A percentile compares a stretch with the other conserved stretches of the same genome.
Evolutionary conservation across 371 early-diverging fungal genomes (phyloP).

Genomic region (Rhizomucor miehei): DNA sequence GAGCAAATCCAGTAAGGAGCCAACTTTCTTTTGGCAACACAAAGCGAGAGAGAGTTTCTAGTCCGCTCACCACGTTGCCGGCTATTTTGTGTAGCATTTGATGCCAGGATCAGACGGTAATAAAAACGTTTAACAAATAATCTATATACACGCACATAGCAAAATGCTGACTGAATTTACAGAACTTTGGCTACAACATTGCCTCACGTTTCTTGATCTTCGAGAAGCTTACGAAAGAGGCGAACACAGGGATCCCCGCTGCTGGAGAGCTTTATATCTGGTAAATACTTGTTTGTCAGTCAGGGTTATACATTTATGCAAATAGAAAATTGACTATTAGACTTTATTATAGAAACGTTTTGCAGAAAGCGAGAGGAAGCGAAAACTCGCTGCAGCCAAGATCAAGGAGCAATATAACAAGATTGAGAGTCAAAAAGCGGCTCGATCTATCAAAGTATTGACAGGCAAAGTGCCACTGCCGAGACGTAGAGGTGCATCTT

Average conservation of each 20-base stretch:
- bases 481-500: constrained; percentile 6
- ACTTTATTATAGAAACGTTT: constrained; percentile 22
- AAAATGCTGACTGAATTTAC: not conserved
- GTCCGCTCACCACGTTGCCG: not conserved
- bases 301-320: no score
- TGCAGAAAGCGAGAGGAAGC: constrained; percentile 30
- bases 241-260: constrained; percentile 18
- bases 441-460: constrained; percentile 38
- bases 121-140: not conserved
- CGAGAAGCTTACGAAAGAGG: constrained; percentile 31
- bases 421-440: constrained; percentile 36
- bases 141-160: not conserved
- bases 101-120: constrained; percentile 34
- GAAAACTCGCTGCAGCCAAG: constrained; percentile 29
- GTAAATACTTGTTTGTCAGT: constrained; percentile 24
- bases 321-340: no score
- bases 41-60: no score
- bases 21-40: not conserved
- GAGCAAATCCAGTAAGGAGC: constrained; percentile 34
- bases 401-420: constrained; percentile 41
- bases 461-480: constrained; percentile 23
- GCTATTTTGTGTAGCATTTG: constrained; percentile 25
- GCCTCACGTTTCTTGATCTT: constrained; percentile 28
- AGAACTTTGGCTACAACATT: constrained; percentile 44
- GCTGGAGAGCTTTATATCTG: constrained; percentile 35